These are phyloP conservation scores for Lindgomyces ingoldianus DNA, from an alignment of 495 filamentous ascomycete species.

Conservation along the genomic window DNA sequence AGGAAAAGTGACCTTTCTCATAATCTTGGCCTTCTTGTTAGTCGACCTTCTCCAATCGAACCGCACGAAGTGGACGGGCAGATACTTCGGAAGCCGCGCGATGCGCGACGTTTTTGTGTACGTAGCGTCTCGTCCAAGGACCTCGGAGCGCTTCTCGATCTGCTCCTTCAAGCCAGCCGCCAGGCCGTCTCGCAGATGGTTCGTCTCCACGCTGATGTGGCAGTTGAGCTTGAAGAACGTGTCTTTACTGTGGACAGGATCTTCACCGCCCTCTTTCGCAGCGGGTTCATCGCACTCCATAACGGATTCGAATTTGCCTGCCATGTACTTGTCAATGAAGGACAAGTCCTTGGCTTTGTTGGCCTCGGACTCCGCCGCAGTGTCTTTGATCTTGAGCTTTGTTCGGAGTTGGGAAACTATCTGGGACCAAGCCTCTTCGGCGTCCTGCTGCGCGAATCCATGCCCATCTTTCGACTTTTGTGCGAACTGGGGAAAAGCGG, in stretches of 20 bases:
- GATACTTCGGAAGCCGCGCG: conserved; percentile 85
- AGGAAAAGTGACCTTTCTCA: conserved; percentile 97
- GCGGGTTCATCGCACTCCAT: conserved; percentile 81
- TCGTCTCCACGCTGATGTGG: conserved; percentile 82
- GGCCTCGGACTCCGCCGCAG: conserved; percentile 38
- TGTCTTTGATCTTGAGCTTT: conserved; percentile 69
- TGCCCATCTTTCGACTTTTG: conserved; percentile 77
- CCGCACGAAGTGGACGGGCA: conserved; percentile 95
- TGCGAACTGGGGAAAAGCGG: conserved; percentile 88
- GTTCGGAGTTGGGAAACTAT: conserved; percentile 83
- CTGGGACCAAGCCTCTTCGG: conserved; percentile 97
- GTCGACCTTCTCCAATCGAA: conserved; percentile 96
- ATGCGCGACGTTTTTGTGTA: conserved; percentile 93
- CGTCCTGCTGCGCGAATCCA: conserved; percentile 93
- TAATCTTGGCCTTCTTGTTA: conserved; percentile 98
- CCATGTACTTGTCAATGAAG: conserved; percentile 89
- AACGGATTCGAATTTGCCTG: conserved; percentile 71
- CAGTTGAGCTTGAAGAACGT: conserved; percentile 91
- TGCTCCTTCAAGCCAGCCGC: conserved; percentile 78
- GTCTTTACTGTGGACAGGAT: conserved; percentile 65
- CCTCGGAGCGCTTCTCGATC: conserved; percentile 83
- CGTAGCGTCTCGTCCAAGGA: conserved; percentile 70
- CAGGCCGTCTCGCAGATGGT: conserved; percentile 87
- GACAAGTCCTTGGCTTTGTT: conserved; percentile 54
- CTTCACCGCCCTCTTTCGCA: conserved; percentile 74